Evolutionary conservation across 2,329 filamentous ascomycete genomes (phyloP).

Genomic region (Stachybotrys elegans): DNA sequence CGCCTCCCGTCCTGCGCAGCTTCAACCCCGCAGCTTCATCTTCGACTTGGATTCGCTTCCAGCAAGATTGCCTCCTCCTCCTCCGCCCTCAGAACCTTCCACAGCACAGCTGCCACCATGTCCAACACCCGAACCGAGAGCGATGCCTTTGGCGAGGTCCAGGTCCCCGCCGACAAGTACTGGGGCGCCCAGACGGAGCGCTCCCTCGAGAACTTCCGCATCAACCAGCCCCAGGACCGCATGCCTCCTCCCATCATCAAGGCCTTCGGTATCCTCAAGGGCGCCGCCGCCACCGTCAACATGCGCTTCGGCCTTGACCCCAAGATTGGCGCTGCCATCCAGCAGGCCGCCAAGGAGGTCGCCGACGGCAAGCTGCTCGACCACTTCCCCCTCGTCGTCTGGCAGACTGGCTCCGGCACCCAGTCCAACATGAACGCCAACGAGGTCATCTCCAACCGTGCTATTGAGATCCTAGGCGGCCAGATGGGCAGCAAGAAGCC

Average conservation of each 20-base stretch:
- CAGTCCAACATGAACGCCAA: slow-evolving; percentile 99
- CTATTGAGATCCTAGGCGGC: slow-evolving; percentile 95
- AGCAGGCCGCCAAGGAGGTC: slow-evolving; percentile 90
- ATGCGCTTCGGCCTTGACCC: slow-evolving; percentile 91
- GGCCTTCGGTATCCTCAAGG: slow-evolving; percentile 96
- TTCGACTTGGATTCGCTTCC: no score
- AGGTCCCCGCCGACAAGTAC: slow-evolving; percentile 90
- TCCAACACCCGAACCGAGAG: slow-evolving; percentile 73
- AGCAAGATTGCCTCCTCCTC: no score
- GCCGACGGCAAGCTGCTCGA: slow-evolving; percentile 89
- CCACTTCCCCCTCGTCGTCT: slow-evolving; percentile 97
- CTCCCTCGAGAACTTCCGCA: slow-evolving; percentile 95
- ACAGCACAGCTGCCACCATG: slow-evolving; percentile 44
- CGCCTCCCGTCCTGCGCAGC: no score
- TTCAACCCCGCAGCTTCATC: no score
- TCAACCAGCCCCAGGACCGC: slow-evolving; percentile 98
- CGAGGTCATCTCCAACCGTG: slow-evolving; percentile 98
- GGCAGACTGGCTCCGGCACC: slow-evolving; percentile 97
- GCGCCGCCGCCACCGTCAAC: slow-evolving; percentile 91
- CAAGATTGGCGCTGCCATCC: slow-evolving; percentile 85
- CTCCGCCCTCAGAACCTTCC: no score
- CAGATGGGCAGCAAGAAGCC: slow-evolving; percentile 96
- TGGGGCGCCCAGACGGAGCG: slow-evolving; percentile 98
- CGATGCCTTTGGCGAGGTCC: slow-evolving; percentile 96
- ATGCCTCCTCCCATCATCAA: slow-evolving; percentile 91